A percentile compares a stretch with the other conserved stretches of the same genome.
Conservation (phyloP, 768 basidiomycete genomes). For the Crepidotus variabilis region DNA sequence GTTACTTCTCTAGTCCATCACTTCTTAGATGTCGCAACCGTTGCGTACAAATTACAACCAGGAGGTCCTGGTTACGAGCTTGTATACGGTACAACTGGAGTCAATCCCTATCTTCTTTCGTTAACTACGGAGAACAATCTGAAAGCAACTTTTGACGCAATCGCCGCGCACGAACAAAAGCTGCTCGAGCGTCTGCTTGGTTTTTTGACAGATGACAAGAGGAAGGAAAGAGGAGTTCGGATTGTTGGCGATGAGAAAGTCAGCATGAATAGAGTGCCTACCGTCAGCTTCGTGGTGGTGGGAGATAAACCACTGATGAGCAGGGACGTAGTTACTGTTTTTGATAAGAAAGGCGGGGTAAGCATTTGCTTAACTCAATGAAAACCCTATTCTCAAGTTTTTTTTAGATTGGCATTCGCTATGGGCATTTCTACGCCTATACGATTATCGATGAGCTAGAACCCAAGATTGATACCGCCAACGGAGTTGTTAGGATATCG, state of each 20-base stretch:
- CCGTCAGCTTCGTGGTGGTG: constrained; percentile 67
- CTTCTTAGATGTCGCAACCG: constrained; percentile 49
- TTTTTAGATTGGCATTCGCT: constrained; percentile 69
- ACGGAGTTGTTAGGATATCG: constrained; percentile 72
- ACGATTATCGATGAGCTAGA: constrained; percentile 48
- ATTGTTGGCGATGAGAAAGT: constrained; percentile 59
- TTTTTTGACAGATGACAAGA: constrained; percentile 48
- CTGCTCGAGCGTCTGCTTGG: constrained; percentile 51
- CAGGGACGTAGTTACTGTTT: constrained; percentile 56
- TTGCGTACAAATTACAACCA: constrained; percentile 62
- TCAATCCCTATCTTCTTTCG: constrained; percentile 60
- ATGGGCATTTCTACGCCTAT: constrained; percentile 77
- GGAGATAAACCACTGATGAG: constrained; percentile 56
- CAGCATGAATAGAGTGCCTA: constrained; percentile 51
- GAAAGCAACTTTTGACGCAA: constrained; percentile 48
- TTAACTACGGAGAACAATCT: constrained; percentile 49
- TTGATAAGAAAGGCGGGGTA: constrained; percentile 63
- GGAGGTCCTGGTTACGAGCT: constrained; percentile 77
- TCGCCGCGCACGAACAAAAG: constrained; percentile 58
- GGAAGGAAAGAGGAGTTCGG: constrained; percentile 55
- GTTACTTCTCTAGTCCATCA: constrained; percentile 64
- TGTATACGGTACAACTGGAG: constrained; percentile 55
- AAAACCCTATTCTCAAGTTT: background rate
- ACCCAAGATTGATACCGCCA: constrained; percentile 55
- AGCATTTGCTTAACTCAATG: constrained; percentile 21